A percentile compares a stretch with the other conserved stretches of the same genome.
These are phyloP conservation scores for Nitzschia inconspicua DNA, from an alignment of 108 stramenopile genomes.

Conservation along the genomic window DNA sequence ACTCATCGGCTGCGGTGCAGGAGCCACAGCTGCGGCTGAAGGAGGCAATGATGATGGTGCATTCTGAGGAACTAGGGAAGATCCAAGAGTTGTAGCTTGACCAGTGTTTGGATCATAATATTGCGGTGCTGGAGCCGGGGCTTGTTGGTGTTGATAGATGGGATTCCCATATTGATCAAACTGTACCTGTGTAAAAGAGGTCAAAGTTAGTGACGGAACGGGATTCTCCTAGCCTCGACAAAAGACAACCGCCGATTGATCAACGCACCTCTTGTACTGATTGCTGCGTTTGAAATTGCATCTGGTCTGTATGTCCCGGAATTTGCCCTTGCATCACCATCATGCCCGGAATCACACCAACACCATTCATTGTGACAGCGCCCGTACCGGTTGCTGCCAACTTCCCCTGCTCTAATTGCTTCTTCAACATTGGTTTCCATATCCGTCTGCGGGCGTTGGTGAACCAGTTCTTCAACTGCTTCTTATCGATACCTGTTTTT, in stretches of 20 bases:
- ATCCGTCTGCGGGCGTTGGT: conserved; percentile 92
- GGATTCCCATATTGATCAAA: conserved; percentile 52
- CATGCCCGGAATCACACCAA: conserved; percentile 37
- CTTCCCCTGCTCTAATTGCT: conserved; percentile 86
- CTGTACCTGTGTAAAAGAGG: conserved; percentile 13
- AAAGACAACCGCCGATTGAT: conserved; percentile 14
- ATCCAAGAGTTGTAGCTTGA: no score
- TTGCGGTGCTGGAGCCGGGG: conserved; percentile 19
- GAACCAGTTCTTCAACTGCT: conserved; percentile 96
- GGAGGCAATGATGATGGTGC: no score
- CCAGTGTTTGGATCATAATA: conserved; percentile 45
- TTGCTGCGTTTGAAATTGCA: conserved; percentile 18
- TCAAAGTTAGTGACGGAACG: not conserved
- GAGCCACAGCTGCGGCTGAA: not conserved
- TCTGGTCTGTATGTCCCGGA: not conserved
- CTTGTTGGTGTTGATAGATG: conserved; percentile 24
- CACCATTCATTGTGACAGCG: conserved; percentile 31
- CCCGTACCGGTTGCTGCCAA: conserved; percentile 51
- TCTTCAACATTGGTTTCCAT: conserved; percentile 95
- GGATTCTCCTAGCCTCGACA: not conserved
- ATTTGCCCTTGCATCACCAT: conserved; percentile 36
- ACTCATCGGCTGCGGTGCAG: conserved; percentile 48
- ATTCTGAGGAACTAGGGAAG: no score
- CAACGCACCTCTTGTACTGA: conserved; percentile 37
- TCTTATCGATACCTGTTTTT: conserved; percentile 92